Evolutionary conservation across 2,329 filamentous ascomycete species (phyloP).

Genomic region (Xylaria sp.): DNA sequence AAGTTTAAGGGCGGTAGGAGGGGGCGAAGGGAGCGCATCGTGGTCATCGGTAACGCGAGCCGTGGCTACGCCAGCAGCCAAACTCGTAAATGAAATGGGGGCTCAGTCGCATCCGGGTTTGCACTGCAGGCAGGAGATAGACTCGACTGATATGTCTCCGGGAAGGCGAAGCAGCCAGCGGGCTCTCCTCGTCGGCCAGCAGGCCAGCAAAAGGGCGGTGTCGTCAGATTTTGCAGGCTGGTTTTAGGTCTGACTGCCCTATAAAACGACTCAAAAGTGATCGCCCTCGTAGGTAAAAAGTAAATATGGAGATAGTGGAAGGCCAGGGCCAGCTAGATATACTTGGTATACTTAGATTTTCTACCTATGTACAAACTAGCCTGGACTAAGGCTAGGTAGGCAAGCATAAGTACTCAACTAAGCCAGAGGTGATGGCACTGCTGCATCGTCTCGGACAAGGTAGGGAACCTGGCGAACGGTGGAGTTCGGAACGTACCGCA

Average conservation of each 20-base stretch:
- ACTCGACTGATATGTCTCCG: too few relatives aligned
- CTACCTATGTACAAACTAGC: too few relatives aligned
- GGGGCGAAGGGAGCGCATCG: constrained; percentile 32
- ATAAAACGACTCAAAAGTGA: background rate
- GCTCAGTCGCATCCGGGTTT: background rate
- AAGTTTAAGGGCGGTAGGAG: constrained; percentile 59
- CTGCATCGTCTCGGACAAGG: too few relatives aligned
- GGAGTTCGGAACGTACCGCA: constrained; percentile 6
- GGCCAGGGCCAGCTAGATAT: background rate
- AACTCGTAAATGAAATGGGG: background rate
- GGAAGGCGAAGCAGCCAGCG: too few relatives aligned
- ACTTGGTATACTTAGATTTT: too few relatives aligned
- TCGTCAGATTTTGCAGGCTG: background rate
- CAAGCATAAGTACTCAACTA: background rate
- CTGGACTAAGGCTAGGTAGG: background rate
- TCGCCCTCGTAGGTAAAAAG: background rate
- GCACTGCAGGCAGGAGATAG: background rate
- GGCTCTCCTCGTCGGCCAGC: background rate
- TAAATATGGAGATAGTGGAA: background rate
- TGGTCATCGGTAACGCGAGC: background rate
- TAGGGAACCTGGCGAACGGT: background rate
- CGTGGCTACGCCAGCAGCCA: constrained; percentile 1
- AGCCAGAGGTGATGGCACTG: too few relatives aligned
- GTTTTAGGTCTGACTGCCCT: background rate
- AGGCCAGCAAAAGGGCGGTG: background rate